Evolutionary conservation across 768 basidiomycete genomes (phyloP).

Genomic region (Auriscalpium orientale): DNA sequence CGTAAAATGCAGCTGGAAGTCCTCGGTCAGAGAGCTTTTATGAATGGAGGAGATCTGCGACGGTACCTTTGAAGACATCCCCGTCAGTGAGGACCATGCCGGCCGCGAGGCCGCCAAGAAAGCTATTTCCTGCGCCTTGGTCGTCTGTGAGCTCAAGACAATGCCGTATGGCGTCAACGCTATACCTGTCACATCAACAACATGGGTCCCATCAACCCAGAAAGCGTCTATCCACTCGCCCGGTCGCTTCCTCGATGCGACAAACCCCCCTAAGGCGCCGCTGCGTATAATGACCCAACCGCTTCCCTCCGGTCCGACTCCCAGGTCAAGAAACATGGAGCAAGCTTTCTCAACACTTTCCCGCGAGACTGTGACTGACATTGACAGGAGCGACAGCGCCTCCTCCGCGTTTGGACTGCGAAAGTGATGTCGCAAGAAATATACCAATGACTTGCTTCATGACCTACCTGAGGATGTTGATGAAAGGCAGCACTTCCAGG

Average conservation of each 20-base stretch:
- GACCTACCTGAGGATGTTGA: conserved; percentile 62
- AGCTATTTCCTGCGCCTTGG: conserved; percentile 84
- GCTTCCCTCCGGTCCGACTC: conserved; percentile 39
- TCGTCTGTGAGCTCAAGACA: neutral
- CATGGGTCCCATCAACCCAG: conserved; percentile 47
- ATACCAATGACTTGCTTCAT: too few relatives aligned
- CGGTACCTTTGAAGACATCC: conserved; percentile 61
- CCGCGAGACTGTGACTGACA: conserved; percentile 40
- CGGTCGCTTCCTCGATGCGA: conserved; percentile 35
- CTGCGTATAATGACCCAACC: conserved; percentile 71
- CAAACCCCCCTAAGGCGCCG: conserved; percentile 65
- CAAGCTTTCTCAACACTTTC: conserved; percentile 62
- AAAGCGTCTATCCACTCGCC: conserved; percentile 69
- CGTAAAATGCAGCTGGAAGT: conserved; percentile 57
- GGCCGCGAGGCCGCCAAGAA: conserved; percentile 78
- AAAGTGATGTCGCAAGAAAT: too few relatives aligned
- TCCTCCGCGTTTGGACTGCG: conserved; percentile 81
- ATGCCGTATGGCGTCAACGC: conserved; percentile 11
- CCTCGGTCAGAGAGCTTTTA: too few relatives aligned
- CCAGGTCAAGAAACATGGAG: conserved; percentile 48
- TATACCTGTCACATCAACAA: conserved; percentile 81
- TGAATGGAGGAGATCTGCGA: neutral
- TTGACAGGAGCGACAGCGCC: conserved; percentile 58
- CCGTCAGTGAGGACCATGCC: conserved; percentile 50
- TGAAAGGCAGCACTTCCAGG: conserved; percentile 43